These are phyloP conservation scores for Pythium rishiriense DNA, from an alignment of 352 stramenopile genomes.

Conservation along the genomic window DNA sequence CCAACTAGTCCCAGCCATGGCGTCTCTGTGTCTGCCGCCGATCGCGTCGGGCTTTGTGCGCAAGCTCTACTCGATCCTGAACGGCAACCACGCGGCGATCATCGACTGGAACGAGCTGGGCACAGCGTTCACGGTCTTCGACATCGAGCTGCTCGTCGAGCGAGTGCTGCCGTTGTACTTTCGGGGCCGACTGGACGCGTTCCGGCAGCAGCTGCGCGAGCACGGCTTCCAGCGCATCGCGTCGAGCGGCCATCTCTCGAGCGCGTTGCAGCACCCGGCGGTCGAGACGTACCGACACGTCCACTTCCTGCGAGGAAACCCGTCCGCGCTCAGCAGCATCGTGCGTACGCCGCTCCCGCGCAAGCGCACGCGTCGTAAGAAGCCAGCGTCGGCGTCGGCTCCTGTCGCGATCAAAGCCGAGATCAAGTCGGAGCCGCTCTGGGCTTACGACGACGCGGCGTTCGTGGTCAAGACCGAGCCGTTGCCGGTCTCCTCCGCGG, in stretches of 20 bases:
- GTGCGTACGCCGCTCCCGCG: slow-evolving; percentile 22
- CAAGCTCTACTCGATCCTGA: slow-evolving; percentile 77
- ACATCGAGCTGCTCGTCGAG: slow-evolving; percentile 47
- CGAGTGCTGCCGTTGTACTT: slow-evolving; percentile 68
- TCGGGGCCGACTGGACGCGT: slow-evolving; percentile 55
- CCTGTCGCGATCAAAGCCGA: not conserved
- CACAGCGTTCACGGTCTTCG: slow-evolving; percentile 52
- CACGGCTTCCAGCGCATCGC: slow-evolving; percentile 50
- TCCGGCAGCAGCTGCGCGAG: slow-evolving; percentile 69
- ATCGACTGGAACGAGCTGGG: slow-evolving; percentile 62
- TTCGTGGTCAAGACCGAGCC: slow-evolving; percentile 11
- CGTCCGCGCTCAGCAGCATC: slow-evolving; percentile 22
- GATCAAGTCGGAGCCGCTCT: slow-evolving; percentile 8
- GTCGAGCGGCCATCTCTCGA: not conserved
- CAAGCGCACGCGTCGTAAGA: slow-evolving; percentile 24
- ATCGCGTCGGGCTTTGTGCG: slow-evolving; percentile 74
- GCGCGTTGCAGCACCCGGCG: not conserved
- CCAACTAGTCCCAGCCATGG: not conserved
- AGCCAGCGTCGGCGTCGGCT: not conserved
- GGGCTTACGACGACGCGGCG: not conserved
- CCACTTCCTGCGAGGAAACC: slow-evolving; percentile 24
- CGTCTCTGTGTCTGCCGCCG: slow-evolving; percentile 10
- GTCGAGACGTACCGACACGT: slow-evolving; percentile 24
- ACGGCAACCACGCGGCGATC: slow-evolving; percentile 50
- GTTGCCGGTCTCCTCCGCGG: slow-evolving; percentile 3